Evolutionary conservation across 73 alveolate genomes (phyloP).

Genomic region (Paraurostyla sp.): DNA sequence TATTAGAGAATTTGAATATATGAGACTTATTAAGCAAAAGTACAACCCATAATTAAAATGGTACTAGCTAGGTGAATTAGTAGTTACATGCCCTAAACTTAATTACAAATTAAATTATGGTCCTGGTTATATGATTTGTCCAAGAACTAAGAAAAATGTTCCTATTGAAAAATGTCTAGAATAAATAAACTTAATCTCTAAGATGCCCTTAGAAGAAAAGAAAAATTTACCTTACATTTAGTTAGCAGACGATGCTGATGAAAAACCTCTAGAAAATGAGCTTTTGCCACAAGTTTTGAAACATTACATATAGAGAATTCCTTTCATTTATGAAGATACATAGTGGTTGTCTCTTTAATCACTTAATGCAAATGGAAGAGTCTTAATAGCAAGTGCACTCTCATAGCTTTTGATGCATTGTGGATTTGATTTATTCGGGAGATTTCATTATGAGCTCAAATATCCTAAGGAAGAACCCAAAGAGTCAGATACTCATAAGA

Average conservation of each 20-base stretch:
- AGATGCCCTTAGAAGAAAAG: conserved; percentile 2
- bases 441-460: background rate
- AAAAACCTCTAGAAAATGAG: conserved; percentile 28
- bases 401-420: background rate
- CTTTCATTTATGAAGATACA: conserved; percentile 8
- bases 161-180: conserved; percentile 23
- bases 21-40: conserved; percentile 49
- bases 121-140: conserved; percentile 32
- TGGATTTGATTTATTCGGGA: background rate
- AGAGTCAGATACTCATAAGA: background rate
- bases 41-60: background rate
- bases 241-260: background rate
- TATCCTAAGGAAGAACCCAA: background rate
- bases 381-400: background rate
- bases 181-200: background rate
- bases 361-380: background rate
- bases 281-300: background rate
- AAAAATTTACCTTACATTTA: background rate
- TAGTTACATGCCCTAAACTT: conserved; percentile 46
- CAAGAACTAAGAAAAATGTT: conserved; percentile 1
- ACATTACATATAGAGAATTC: background rate
- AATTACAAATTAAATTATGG: conserved; percentile 9
- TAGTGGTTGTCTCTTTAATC: background rate
- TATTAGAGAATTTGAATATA: conserved; percentile 90
- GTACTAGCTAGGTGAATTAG: conserved; percentile 21